These are phyloP conservation scores for Pisolithus tinctorius DNA, from an alignment of 768 basidiomycete genomes.

Conservation along the genomic window DNA sequence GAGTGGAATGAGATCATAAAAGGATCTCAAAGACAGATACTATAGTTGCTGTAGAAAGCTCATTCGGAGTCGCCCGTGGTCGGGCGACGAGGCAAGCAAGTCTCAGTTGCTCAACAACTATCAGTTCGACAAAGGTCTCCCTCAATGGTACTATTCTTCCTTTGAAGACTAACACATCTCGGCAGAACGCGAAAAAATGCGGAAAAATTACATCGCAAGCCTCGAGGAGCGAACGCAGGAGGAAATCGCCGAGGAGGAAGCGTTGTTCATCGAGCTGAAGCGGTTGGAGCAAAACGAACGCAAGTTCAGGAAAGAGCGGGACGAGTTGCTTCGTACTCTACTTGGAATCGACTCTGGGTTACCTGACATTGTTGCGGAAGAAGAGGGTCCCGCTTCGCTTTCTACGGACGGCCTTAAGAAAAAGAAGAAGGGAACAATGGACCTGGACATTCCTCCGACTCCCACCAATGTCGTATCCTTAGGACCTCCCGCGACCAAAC, in stretches of 20 bases:
- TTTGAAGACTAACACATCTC: not conserved
- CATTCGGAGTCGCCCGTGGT: slow-evolving; percentile 76
- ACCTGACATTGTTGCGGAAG: slow-evolving; percentile 56
- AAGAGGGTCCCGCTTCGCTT: slow-evolving; percentile 50
- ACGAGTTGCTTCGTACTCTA: slow-evolving; percentile 77
- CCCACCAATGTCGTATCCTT: slow-evolving; percentile 32
- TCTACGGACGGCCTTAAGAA: slow-evolving; percentile 45
- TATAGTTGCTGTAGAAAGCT: slow-evolving; percentile 87
- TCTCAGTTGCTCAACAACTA: slow-evolving; percentile 62
- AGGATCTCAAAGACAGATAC: slow-evolving; percentile 95
- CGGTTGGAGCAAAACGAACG: slow-evolving; percentile 92
- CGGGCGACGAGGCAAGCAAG: slow-evolving; percentile 73
- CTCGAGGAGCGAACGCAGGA: slow-evolving; percentile 85
- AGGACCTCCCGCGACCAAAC: slow-evolving; percentile 31
- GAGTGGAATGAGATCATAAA: slow-evolving; percentile 1
- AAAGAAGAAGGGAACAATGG: slow-evolving; percentile 38
- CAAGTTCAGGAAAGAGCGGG: slow-evolving; percentile 80
- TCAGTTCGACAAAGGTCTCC: slow-evolving; percentile 80
- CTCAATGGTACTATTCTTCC: not conserved
- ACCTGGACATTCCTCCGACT: slow-evolving; percentile 28
- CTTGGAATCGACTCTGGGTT: slow-evolving; percentile 86
- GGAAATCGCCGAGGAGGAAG: slow-evolving; percentile 93
- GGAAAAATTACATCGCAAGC: slow-evolving; percentile 81
- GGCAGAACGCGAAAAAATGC: slow-evolving; percentile 76
- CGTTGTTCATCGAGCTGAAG: slow-evolving; percentile 87